Percentiles rank a stretch among this genome's conserved stretches.
These are phyloP conservation scores for Candida manassasensis DNA, from an alignment of 805 yeast genomes.

Conservation along the genomic window DNA sequence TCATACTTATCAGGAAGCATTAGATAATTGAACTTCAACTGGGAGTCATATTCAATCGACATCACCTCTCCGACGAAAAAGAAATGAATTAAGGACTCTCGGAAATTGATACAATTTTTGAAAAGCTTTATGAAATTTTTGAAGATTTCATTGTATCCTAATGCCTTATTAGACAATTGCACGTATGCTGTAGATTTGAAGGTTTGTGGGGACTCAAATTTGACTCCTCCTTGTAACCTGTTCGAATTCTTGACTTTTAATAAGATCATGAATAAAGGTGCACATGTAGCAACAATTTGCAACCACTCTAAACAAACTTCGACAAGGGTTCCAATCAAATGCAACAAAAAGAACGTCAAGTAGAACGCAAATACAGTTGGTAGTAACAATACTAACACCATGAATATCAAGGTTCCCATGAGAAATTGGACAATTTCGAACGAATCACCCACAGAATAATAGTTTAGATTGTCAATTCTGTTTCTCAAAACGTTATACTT, in stretches of 20 bases:
- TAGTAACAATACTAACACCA: slow-evolving; percentile 66
- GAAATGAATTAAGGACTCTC: slow-evolving; percentile 16
- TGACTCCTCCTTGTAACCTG: slow-evolving; percentile 52
- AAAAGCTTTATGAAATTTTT: slow-evolving; percentile 27
- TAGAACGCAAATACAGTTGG: slow-evolving; percentile 91
- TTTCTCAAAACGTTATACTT: slow-evolving; percentile 79
- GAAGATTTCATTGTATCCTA: slow-evolving; percentile 32
- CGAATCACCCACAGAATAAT: slow-evolving; percentile 19
- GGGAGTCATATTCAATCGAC: slow-evolving; percentile 19
- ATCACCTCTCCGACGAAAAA: slow-evolving; percentile 26
- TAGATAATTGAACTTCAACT: slow-evolving; percentile 27
- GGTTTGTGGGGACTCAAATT: slow-evolving; percentile 21
- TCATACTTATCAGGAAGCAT: slow-evolving; percentile 32
- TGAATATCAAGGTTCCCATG: slow-evolving; percentile 84
- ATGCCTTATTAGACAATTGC: slow-evolving; percentile 31
- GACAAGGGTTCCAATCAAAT: slow-evolving; percentile 46
- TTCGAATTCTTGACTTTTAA: slow-evolving; percentile 76
- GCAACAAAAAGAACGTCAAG: slow-evolving; percentile 57
- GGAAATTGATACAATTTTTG: slow-evolving; percentile 25
- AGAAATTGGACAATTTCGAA: slow-evolving; percentile 84
- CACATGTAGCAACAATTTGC: slow-evolving; percentile 68
- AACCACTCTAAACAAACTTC: slow-evolving; percentile 53
- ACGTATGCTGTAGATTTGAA: slow-evolving; percentile 20
- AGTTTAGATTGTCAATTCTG: slow-evolving; percentile 76
- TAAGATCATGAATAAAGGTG: slow-evolving; percentile 80